These are phyloP conservation scores for Backusella luteola DNA, from an alignment of 192 early-diverging fungal genomes.

Conservation along the genomic window DNA sequence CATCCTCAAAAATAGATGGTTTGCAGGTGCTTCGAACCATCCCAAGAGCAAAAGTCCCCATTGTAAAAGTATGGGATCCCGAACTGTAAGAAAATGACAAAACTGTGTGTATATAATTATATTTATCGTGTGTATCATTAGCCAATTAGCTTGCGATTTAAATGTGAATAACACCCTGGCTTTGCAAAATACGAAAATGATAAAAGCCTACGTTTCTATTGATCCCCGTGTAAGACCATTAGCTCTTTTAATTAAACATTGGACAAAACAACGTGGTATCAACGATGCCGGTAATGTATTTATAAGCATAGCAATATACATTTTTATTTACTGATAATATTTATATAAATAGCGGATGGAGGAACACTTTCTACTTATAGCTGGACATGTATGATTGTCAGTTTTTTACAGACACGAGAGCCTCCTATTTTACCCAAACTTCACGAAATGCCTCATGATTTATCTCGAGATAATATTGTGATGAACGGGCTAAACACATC, in stretches of 20 bases:
- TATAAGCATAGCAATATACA: not conserved
- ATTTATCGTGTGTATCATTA: conserved; percentile 22
- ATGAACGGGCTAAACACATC: conserved; percentile 58
- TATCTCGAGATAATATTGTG: conserved; percentile 58
- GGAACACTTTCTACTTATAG: conserved; percentile 94
- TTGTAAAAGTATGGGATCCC: conserved; percentile 91
- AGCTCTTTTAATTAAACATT: conserved; percentile 89
- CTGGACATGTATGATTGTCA: conserved; percentile 91
- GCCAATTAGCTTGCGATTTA: conserved; percentile 81
- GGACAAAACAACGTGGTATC: conserved; percentile 80
- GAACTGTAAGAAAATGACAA: conserved; percentile 58
- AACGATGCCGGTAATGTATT: conserved; percentile 78
- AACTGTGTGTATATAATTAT: not conserved
- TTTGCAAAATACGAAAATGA: conserved; percentile 87
- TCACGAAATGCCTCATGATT: conserved; percentile 55
- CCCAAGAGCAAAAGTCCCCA: conserved; percentile 86
- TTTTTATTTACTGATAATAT: not conserved
- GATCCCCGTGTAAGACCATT: conserved; percentile 86
- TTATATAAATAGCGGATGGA: conserved; percentile 66
- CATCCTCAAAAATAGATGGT: conserved; percentile 49
- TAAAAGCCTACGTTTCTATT: conserved; percentile 84
- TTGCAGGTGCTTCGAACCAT: conserved; percentile 80
- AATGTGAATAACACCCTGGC: conserved; percentile 94
- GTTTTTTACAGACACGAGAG: conserved; percentile 88
- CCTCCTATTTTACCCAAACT: conserved; percentile 89